Base-by-base conservation (phyloP, 2,329 filamentous ascomycete species). In the Monosporascus cannonballus region DNA sequence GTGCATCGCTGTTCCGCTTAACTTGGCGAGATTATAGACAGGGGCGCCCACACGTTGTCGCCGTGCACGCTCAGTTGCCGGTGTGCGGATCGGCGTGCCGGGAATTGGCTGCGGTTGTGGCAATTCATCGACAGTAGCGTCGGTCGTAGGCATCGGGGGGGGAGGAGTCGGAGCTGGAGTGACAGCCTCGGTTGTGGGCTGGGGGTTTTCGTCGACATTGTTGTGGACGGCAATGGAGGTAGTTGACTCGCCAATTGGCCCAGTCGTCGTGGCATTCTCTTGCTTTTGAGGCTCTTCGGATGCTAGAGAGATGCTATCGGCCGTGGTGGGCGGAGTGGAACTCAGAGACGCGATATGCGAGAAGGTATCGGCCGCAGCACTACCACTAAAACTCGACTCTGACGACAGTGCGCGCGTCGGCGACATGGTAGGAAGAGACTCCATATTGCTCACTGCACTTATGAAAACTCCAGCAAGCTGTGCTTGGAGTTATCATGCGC, bases 301-400 rank as follows among this genome's bases (percentile, higher is more conserved):
- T 51, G 75, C 73, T 52, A 84, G 72, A 69, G 83, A 86, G 54
- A 74, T 76, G 61, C 74, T 77, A 66, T 87, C 85, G 63, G 79
- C 73, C 59, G 82, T 87, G 48, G 85, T 88, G 24, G 84, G 83
- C 47, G 85, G 85, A 53, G 85, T 87, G 20, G 81, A 85, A 61
- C 74, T 78, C 25, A 76, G 72, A 48, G 79, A 81, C 73, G 78
- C 78, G 74, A 78, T 71, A 61, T 79, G 69, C 63, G 73, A 76
- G 49, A 75, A 76, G 45, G 68, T 69, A 54, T 77, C 74, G 51
- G 67, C 66, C 51, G 67, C 62, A 22, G 57, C 58, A 39, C 54
- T 60, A 46, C 61, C 56, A 53, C 64, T 66, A 18, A 46, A 46
- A 46, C 41, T 58, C 42, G 62, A 61, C 60, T 68, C 67, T 4